Evolutionary conservation across 768 basidiomycete species (phyloP).

Genomic region (Boletus reticulatus): DNA sequence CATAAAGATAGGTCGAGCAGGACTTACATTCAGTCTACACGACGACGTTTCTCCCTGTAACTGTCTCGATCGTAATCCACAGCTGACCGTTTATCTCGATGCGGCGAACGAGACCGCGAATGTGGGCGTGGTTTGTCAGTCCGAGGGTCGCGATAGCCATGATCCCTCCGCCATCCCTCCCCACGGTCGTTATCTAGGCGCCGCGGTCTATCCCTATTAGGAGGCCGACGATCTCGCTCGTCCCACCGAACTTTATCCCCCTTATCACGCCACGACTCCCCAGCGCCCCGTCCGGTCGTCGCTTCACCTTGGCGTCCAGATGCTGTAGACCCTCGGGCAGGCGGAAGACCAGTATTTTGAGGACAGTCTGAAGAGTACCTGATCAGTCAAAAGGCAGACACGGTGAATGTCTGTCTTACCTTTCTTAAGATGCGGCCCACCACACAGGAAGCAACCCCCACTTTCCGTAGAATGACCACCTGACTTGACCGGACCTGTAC

Average conservation of each 20-base stretch:
- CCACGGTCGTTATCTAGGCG: conserved; percentile 24
- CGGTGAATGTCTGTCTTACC: conserved; percentile 41
- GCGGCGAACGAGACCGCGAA: conserved; percentile 35
- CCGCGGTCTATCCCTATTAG: conserved; percentile 23
- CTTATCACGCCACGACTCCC: conserved; percentile 37
- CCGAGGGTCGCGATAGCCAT: conserved; percentile 14
- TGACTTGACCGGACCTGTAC: conserved; percentile 47
- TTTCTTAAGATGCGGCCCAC: conserved; percentile 91
- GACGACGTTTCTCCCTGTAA: conserved; percentile 52
- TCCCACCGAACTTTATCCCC: conserved; percentile 16
- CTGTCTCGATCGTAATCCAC: conserved; percentile 34
- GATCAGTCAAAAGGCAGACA: conserved; percentile 5
- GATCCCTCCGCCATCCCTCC: conserved; percentile 16
- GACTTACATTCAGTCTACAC: conserved; percentile 46
- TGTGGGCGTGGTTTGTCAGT: conserved; percentile 21
- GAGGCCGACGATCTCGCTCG: conserved; percentile 23
- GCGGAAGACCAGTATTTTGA: conserved; percentile 44
- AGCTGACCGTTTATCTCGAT: conserved; percentile 22
- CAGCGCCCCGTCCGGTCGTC: conserved; percentile 33
- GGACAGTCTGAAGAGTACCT: conserved; percentile 43
- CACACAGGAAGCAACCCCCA: conserved; percentile 89
- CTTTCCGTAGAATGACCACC: conserved; percentile 55
- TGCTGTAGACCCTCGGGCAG: conserved; percentile 21
- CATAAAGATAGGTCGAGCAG: background rate
- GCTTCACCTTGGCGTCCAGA: conserved; percentile 36